Percentiles rank a stretch among this genome's conserved stretches.
phyloP scores from a whole-genome alignment of 2,329 filamentous ascomycete genomes.

The Neonectria punicea region DNA sequence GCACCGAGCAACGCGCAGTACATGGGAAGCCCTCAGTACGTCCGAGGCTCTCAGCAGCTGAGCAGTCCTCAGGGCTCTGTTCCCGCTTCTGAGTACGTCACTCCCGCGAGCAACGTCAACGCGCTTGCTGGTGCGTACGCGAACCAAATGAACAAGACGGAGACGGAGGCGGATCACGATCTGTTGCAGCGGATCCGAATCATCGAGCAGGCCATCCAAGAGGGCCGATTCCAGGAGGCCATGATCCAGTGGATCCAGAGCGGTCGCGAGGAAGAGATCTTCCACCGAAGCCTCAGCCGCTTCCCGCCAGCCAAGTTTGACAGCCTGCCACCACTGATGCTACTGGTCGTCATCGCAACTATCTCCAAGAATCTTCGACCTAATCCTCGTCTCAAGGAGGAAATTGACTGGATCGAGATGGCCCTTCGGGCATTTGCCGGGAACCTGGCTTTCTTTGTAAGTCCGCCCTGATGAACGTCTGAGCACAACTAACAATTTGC shows the following conservation, averaged over 20 bases:
- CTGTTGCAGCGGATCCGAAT: conserved; percentile 64
- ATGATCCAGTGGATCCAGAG: conserved; percentile 75
- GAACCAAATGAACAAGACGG: conserved; percentile 48
- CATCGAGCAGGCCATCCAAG: conserved; percentile 71
- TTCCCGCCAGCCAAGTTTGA: conserved; percentile 57
- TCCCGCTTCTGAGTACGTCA: conserved; percentile 48
- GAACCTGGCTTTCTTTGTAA: conserved; percentile 61
- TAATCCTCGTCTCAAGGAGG: conserved; percentile 63
- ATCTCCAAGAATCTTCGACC: conserved; percentile 68
- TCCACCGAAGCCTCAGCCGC: conserved; percentile 57
- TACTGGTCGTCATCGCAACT: conserved; percentile 72
- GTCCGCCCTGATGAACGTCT: conserved; percentile 39
- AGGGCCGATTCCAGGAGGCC: conserved; percentile 70
- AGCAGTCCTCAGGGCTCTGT: conserved; percentile 48
- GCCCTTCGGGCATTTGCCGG: conserved; percentile 65
- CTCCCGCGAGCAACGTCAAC: conserved; percentile 45
- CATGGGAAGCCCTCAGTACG: conserved; percentile 51
- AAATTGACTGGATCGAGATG: conserved; percentile 69
- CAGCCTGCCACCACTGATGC: conserved; percentile 68
- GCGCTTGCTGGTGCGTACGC: conserved; percentile 50
- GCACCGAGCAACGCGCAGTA: conserved; percentile 48
- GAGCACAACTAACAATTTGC: conserved; percentile 27
- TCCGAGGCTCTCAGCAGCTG: conserved; percentile 47
- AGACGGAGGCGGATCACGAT: conserved; percentile 58
- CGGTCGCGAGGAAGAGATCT: conserved; percentile 70